Base-by-base conservation (phyloP, 1,284 basidiomycete genomes). In the Ganoderma resinaceum region DNA sequence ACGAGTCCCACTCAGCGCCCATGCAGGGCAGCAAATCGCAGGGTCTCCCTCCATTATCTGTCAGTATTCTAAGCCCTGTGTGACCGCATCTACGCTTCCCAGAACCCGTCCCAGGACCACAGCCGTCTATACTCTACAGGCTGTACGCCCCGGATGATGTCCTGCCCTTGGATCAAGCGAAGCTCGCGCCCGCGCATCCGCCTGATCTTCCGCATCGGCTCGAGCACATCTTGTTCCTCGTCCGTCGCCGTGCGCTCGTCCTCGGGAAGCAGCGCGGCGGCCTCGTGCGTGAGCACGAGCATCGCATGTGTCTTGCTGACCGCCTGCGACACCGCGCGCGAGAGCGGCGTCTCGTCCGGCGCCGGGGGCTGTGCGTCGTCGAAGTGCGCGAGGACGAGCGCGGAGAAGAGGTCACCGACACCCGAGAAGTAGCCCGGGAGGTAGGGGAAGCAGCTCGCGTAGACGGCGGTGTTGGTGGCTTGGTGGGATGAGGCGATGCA, bases 401-500 rank as follows among this genome's bases (percentile, higher is more conserved):
- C 95, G 2, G 97, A 96, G 82, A 99, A 99, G 63, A 99, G 88
- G 78, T 99, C 97, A 16, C 97, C 98, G 2, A 98, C 97, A 33
- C 97, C 98, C 12, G 95, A 94, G 79, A 97, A 99, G 82, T 98
- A 98, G 11, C 96, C 96, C 26, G 92, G 89, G 33, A 98, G 87
- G 53, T 93, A 88, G 0, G 94, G 93, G 12, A 99, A 90, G 57
- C 85, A 86, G 73, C 90, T 88, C 0, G 90, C 89, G 79, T 93
- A 87, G 23, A 97, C 85, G 0, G 76, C 77, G 1, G 87, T 86
- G 18, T 66, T 37, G 63, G 71, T 61, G 23, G 62, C 76, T 16
- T 65, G 29, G 52, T 65, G 62, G 0, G 87, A 87, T n/a, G 92
- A 95, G 4, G 89, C 85, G 66, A 97, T 89, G 79, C 95, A 97